Evolutionary conservation across 495 filamentous ascomycete genomes (phyloP).

Genomic region (Penicillium argentinense): DNA sequence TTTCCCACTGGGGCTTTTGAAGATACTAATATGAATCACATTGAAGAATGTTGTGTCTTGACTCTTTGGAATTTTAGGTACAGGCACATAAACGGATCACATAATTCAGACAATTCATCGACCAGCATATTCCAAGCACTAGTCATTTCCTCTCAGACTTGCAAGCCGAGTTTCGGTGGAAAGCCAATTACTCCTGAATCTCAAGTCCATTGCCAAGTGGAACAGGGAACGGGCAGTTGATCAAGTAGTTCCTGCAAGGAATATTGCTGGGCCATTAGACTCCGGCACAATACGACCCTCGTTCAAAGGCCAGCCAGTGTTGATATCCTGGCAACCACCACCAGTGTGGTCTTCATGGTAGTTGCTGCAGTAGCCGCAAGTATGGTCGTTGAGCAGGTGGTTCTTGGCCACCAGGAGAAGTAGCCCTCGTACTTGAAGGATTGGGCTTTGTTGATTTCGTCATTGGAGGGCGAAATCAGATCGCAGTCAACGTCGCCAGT

Average conservation of each 20-base stretch:
- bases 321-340: slow-evolving; percentile 8
- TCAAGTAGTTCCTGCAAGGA: slow-evolving; percentile 4
- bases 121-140: too few relatives aligned
- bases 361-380: slow-evolving; percentile 6
- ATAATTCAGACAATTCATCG: too few relatives aligned
- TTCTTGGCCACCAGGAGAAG: slow-evolving; percentile 7
- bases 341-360: slow-evolving; percentile 6
- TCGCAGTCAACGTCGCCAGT: slow-evolving; percentile 4
- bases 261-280: slow-evolving; percentile 4
- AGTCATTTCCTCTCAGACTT: too few relatives aligned
- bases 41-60: too few relatives aligned
- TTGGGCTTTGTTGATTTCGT: slow-evolving; percentile 5
- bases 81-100: too few relatives aligned
- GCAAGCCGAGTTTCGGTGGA: too few relatives aligned
- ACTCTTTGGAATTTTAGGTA: too few relatives aligned
- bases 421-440: slow-evolving; percentile 9
- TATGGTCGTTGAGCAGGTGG: slow-evolving; percentile 6
- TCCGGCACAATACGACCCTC: slow-evolving; percentile 6
- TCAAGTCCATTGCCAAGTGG: slow-evolving; percentile 8
- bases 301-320: slow-evolving; percentile 4
- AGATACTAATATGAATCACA: too few relatives aligned
- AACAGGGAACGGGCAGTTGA: slow-evolving; percentile 5
- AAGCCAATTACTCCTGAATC: not conserved
- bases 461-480: slow-evolving; percentile 3
- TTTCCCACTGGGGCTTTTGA: too few relatives aligned